phyloP scores from a whole-genome alignment of 2,329 filamentous ascomycete species.

The Trichoderma oligosporum region DNA sequence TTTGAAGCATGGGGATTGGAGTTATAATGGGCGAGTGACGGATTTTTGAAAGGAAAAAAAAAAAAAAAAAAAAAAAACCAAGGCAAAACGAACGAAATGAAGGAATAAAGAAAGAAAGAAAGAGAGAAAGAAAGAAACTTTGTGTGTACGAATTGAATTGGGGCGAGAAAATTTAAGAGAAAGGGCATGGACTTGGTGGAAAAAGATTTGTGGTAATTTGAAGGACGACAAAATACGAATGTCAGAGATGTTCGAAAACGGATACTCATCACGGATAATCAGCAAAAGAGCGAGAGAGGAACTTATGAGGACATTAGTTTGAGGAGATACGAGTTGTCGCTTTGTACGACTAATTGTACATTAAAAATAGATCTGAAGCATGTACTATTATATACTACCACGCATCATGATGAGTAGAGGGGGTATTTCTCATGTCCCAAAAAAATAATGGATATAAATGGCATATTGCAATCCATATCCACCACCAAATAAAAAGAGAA shows the following conservation, averaged over 20 bases:
- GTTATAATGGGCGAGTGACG: constrained; percentile 90
- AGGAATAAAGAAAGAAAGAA: neutral
- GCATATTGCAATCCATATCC: too few species aligned
- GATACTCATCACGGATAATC: neutral
- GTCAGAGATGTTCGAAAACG: neutral
- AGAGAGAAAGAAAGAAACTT: neutral
- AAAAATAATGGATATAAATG: neutral
- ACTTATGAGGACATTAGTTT: neutral
- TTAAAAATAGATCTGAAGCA: neutral
- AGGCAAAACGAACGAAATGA: neutral
- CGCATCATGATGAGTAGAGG: constrained; percentile 10
- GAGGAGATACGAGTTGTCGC: neutral
- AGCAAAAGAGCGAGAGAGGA: neutral
- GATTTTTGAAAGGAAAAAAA: constrained; percentile 61
- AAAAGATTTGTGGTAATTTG: too few species aligned
- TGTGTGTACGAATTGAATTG: neutral
- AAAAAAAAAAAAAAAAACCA: neutral
- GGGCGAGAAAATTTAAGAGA: neutral
- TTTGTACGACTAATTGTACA: constrained; percentile 5
- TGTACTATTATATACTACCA: constrained; percentile 3
- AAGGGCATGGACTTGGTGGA: too few species aligned
- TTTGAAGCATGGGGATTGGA: constrained; percentile 78
- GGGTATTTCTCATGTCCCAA: neutral
- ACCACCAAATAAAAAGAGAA: neutral
- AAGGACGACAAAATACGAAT: too few species aligned